Evolutionary conservation across 768 basidiomycete species (phyloP).

Genomic region (Zangia roseola): DNA sequence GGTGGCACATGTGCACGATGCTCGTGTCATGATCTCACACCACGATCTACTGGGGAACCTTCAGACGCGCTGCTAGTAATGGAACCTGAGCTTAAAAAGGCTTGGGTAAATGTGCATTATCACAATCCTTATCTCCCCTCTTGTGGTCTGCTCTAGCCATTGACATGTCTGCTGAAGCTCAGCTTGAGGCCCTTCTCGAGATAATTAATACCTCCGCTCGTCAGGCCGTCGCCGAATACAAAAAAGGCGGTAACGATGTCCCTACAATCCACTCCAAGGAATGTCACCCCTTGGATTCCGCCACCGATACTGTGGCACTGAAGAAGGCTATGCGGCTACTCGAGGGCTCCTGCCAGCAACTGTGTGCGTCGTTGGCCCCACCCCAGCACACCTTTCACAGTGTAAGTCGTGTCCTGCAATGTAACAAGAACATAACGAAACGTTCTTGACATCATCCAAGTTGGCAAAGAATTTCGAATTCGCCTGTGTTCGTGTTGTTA

Average conservation of each 20-base stretch:
- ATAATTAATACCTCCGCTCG: conserved; percentile 31
- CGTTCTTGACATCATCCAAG: conserved; percentile 5
- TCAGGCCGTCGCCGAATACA: conserved; percentile 26
- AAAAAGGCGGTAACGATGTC: conserved; percentile 19
- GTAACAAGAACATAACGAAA: not conserved
- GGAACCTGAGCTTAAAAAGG: too few species aligned
- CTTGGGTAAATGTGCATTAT: too few species aligned
- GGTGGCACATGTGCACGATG: too few species aligned
- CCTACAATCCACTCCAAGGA: conserved; percentile 24
- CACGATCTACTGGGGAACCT: too few species aligned
- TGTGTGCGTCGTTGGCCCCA: conserved; percentile 27
- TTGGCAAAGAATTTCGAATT: conserved; percentile 24
- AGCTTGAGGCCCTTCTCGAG: conserved; percentile 30
- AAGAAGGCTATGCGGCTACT: conserved; percentile 28
- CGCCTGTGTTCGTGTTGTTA: conserved; percentile 25
- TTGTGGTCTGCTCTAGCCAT: not conserved
- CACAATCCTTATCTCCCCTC: not conserved
- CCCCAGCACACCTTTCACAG: conserved; percentile 30
- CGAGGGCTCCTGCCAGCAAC: conserved; percentile 27
- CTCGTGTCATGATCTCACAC: too few species aligned
- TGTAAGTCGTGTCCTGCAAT: conserved; percentile 6
- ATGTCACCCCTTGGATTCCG: conserved; percentile 24
- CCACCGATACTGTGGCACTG: conserved; percentile 16
- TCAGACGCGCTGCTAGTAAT: too few species aligned
- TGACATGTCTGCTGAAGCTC: conserved; percentile 28